Evolutionary conservation across 805 yeast genomes (phyloP).

Genomic region (Metschnikowia proteae): DNA sequence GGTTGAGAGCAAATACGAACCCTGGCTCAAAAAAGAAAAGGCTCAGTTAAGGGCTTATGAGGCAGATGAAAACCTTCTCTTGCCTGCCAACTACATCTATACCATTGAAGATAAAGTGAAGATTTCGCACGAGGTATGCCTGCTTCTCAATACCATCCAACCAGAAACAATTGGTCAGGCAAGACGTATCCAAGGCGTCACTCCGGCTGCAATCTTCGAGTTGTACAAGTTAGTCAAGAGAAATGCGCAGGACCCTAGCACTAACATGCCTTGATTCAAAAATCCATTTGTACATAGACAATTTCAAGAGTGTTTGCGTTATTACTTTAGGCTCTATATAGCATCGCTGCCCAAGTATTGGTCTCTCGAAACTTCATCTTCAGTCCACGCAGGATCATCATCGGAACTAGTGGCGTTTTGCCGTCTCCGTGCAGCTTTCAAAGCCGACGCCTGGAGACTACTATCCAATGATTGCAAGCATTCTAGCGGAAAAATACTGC

Average conservation of each 20-base stretch:
- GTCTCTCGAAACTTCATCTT: background rate
- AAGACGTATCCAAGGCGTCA: slow-evolving; percentile 87
- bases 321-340: background rate
- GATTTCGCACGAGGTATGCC: slow-evolving; percentile 73
- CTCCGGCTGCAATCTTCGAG: slow-evolving; percentile 88
- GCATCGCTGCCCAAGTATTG: background rate
- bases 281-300: background rate
- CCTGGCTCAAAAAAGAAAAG: slow-evolving; percentile 70
- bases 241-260: slow-evolving; percentile 7
- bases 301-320: background rate
- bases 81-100: slow-evolving; percentile 73
- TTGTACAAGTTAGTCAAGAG: slow-evolving; percentile 53
- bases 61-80: slow-evolving; percentile 70
- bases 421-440: background rate
- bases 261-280: background rate
- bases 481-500: slow-evolving; percentile 35
- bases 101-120: slow-evolving; percentile 43
- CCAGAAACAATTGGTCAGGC: slow-evolving; percentile 96
- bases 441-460: slow-evolving; percentile 19
- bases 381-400: background rate
- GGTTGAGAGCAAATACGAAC: slow-evolving; percentile 79
- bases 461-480: slow-evolving; percentile 30
- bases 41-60: slow-evolving; percentile 71
- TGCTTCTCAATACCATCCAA: slow-evolving; percentile 63
- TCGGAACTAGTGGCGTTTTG: background rate